These are phyloP conservation scores for Panicum miliaceum DNA, from an alignment of 176 grass and related monocot species.

Conservation along the genomic window DNA sequence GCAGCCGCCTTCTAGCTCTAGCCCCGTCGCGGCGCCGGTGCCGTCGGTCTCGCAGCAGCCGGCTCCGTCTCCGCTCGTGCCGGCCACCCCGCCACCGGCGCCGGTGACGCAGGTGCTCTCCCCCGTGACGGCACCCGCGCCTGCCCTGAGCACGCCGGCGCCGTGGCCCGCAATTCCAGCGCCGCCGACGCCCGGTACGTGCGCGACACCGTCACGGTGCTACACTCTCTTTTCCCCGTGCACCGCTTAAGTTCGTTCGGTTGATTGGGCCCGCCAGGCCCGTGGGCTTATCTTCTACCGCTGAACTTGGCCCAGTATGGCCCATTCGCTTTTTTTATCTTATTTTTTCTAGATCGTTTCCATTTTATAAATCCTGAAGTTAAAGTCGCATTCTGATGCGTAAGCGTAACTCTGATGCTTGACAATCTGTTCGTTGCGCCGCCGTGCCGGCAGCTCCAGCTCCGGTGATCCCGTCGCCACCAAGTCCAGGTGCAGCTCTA, in stretches of 20 bases:
- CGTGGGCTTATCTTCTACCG: neutral
- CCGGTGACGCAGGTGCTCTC: neutral
- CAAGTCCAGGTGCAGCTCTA: neutral
- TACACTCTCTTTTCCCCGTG: neutral
- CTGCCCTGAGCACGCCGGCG: neutral
- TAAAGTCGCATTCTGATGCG: neutral
- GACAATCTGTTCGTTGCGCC: neutral
- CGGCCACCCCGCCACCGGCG: neutral
- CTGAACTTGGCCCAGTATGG: neutral
- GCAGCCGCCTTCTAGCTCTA: conserved; percentile 10
- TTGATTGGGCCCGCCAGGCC: neutral
- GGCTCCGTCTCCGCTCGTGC: neutral
- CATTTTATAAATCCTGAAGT: neutral
- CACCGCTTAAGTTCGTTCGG: neutral
- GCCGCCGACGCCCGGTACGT: conserved; percentile 17
- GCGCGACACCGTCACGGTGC: neutral
- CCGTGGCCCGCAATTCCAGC: neutral
- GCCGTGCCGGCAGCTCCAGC: conserved; percentile 10
- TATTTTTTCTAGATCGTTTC: neutral
- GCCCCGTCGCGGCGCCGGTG: neutral
- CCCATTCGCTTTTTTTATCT: neutral
- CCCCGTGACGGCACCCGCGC: neutral
- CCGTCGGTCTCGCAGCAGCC: neutral
- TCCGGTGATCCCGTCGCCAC: neutral
- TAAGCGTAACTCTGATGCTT: neutral